A percentile compares a stretch with the other conserved stretches of the same genome.
These are phyloP conservation scores for Schizosaccharomyces lindneri DNA, from an alignment of 805 yeast genomes.

Conservation along the genomic window DNA sequence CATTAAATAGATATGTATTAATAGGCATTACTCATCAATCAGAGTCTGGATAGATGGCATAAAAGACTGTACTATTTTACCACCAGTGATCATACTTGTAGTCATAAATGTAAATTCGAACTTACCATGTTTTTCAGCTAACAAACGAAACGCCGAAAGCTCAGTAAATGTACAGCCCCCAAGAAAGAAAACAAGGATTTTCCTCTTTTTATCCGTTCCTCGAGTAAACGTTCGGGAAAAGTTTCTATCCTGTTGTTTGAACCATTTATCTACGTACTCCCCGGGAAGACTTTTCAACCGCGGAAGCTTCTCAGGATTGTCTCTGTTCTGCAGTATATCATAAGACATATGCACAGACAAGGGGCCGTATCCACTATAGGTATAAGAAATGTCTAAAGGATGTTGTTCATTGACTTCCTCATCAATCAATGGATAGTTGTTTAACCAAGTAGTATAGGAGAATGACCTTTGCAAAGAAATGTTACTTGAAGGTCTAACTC, in stretches of 20 bases:
- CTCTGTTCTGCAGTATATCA: slow-evolving; percentile 30
- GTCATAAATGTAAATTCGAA: not conserved
- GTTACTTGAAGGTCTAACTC: slow-evolving; percentile 17
- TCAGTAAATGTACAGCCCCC: slow-evolving; percentile 84
- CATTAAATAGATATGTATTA: not conserved
- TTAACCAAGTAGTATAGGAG: slow-evolving; percentile 16
- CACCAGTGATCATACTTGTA: not conserved
- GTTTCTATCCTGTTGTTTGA: not conserved
- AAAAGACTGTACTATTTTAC: not conserved
- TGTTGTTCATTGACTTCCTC: slow-evolving; percentile 16
- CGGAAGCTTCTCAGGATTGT: not conserved
- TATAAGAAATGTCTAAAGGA: slow-evolving; percentile 30
- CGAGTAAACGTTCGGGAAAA: not conserved
- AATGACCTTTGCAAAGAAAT: slow-evolving; percentile 16
- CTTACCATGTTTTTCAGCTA: slow-evolving; percentile 12
- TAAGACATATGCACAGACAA: slow-evolving; percentile 45
- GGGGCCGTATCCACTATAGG: slow-evolving; percentile 69
- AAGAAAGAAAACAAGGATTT: slow-evolving; percentile 28
- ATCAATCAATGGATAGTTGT: slow-evolving; percentile 9
- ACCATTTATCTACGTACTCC: not conserved
- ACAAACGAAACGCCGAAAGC: slow-evolving; percentile 38
- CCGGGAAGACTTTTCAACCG: not conserved
- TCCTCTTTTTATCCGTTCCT: not conserved
- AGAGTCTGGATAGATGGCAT: not conserved
- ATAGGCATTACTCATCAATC: not conserved